phyloP scores from a whole-genome alignment of 192 early-diverging fungal genomes.

The Allomyces javanicus region DNA sequence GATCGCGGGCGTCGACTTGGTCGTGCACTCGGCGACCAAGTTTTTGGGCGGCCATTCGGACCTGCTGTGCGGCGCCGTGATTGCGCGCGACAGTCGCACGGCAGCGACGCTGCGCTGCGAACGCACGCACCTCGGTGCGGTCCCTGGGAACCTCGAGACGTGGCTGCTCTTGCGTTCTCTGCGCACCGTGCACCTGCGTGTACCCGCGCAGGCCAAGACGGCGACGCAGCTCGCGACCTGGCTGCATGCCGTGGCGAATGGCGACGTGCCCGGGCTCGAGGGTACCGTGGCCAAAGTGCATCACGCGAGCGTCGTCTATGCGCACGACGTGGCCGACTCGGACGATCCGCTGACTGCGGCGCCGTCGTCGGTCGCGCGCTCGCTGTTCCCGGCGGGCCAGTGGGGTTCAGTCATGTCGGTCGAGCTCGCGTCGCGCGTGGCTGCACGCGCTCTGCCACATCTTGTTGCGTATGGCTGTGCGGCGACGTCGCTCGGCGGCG shows the following conservation, averaged over 20 bases:
- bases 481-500: slow-evolving; percentile 46
- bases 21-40: slow-evolving; percentile 52
- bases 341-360: no score
- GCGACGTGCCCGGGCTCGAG: slow-evolving; percentile 1
- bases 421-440: slow-evolving; percentile 17
- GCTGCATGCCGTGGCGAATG: slow-evolving; percentile 18
- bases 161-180: slow-evolving; percentile 41
- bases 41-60: slow-evolving; percentile 53
- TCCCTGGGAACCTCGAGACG: slow-evolving; percentile 39
- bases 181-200: slow-evolving; percentile 39
- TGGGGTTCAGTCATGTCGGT: slow-evolving; percentile 16
- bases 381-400: no score
- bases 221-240: slow-evolving; percentile 29
- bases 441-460: slow-evolving; percentile 24
- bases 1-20: slow-evolving; percentile 33
- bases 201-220: slow-evolving; percentile 35
- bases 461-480: slow-evolving; percentile 21
- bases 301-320: slow-evolving; percentile 2
- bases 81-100: slow-evolving; percentile 16
- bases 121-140: slow-evolving; percentile 27
- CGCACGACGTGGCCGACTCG: no score
- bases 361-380: not conserved
- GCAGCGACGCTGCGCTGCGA: slow-evolving; percentile 22
- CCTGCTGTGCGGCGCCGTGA: slow-evolving; percentile 41
- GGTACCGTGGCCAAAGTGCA: not conserved